Percentiles rank a stretch among this genome's conserved stretches.
phyloP scores from a whole-genome alignment of 129 eudicot genomes.

The Centrapalus pauciflorus region DNA sequence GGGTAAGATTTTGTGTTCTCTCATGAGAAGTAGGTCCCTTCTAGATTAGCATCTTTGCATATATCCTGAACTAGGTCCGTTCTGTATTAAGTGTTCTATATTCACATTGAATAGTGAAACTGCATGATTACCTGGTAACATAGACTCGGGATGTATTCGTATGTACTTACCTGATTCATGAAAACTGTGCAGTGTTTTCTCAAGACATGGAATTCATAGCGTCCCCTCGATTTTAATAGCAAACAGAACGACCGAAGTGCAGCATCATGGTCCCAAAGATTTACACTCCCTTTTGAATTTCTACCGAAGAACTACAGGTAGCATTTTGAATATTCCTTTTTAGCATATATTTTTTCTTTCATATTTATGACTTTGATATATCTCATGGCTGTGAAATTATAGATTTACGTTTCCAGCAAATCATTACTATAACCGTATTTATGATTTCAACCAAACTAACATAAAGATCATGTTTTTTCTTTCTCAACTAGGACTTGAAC shows the following conservation, averaged over 20 bases:
- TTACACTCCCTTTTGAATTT: constrained; percentile 47
- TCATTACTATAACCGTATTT: not conserved
- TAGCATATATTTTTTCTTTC: not conserved
- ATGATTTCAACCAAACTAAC: not conserved
- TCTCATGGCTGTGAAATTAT: not conserved
- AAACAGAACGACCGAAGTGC: constrained; percentile 42
- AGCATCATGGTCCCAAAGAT: constrained; percentile 60
- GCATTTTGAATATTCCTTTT: not conserved
- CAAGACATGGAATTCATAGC: constrained; percentile 75
- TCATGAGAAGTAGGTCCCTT: too few relatives aligned
- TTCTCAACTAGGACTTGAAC: constrained; percentile 27
- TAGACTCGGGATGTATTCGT: not conserved
- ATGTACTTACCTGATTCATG: not conserved
- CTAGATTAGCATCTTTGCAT: not conserved
- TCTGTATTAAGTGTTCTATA: not conserved
- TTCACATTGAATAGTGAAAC: not conserved
- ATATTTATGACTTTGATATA: not conserved
- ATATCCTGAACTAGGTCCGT: not conserved
- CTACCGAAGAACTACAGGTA: constrained; percentile 70
- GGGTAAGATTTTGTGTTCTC: not conserved
- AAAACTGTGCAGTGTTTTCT: constrained; percentile 56
- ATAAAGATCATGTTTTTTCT: not conserved
- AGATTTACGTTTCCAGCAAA: not conserved
- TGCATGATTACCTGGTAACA: not conserved
- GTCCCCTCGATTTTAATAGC: constrained; percentile 60